phyloP scores from a whole-genome alignment of 345 rosid genomes.

The Schrenkiella parvula region DNA sequence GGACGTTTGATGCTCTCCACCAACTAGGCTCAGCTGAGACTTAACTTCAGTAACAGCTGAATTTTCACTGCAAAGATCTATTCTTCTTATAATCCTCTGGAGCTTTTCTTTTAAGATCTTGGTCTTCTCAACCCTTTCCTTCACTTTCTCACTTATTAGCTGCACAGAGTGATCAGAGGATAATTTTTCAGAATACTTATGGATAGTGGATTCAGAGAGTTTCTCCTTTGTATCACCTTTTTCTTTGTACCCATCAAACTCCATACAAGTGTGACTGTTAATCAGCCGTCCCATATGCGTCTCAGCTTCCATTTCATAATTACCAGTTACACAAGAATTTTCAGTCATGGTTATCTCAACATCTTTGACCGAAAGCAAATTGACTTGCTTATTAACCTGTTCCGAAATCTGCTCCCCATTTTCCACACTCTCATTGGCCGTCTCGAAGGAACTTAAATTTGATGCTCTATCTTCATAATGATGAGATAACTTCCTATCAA shows the following conservation, averaged over 20 bases:
- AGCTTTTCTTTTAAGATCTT: constrained; percentile 50
- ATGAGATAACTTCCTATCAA: constrained; percentile 15
- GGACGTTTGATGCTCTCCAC: constrained; percentile 21
- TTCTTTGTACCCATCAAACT: constrained; percentile 16
- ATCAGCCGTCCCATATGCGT: not conserved
- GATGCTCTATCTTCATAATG: constrained; percentile 35
- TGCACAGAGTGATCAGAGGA: constrained; percentile 8
- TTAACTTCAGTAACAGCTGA: constrained; percentile 44
- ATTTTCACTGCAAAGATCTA: constrained; percentile 44
- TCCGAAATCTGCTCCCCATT: not conserved
- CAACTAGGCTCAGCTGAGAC: constrained; percentile 29
- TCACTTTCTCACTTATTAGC: constrained; percentile 42
- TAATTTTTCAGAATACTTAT: not conserved
- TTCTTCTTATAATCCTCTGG: constrained; percentile 48
- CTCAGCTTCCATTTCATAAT: constrained; percentile 10
- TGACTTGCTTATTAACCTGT: not conserved
- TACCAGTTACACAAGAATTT: not conserved
- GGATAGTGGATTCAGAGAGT: constrained; percentile 28
- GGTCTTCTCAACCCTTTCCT: constrained; percentile 41
- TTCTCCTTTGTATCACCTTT: constrained; percentile 22
- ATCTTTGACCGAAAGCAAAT: constrained; percentile 1
- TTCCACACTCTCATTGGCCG: constrained; percentile 7
- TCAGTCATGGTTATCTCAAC: constrained; percentile 5
- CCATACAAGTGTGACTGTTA: constrained; percentile 8
- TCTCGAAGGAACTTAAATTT: constrained; percentile 24